A percentile compares a stretch with the other conserved stretches of the same genome.
phyloP scores from a whole-genome alignment of 2,329 filamentous ascomycete genomes.

The Cytospora mali region DNA sequence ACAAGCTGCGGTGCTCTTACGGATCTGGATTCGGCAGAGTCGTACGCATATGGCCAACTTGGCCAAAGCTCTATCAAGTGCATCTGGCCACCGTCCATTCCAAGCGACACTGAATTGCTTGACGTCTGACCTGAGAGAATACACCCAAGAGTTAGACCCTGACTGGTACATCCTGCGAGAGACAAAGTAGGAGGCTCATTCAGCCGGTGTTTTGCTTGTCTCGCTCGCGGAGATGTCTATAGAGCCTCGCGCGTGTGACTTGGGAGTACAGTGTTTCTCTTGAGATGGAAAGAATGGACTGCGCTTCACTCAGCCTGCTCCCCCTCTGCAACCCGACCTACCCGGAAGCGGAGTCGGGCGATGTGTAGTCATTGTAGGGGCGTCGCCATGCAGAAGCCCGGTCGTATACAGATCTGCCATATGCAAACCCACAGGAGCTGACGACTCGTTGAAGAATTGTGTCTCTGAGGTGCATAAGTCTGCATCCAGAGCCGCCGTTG shows the following conservation, averaged over 20 bases:
- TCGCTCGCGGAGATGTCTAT: not conserved
- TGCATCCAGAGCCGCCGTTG: not conserved
- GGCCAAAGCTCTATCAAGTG: constrained; percentile 7
- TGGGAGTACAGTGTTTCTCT: constrained; percentile 2
- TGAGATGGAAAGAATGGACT: not conserved
- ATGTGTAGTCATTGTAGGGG: not conserved
- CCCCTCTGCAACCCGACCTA: not conserved
- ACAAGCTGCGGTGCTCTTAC: constrained; percentile 12
- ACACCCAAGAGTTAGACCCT: not conserved
- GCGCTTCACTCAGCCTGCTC: not conserved
- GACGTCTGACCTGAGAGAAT: not conserved
- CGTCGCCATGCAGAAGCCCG: not conserved
- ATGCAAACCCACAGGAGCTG: not conserved
- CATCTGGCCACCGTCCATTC: not conserved
- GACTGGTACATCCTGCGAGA: not conserved
- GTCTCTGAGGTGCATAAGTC: constrained; percentile 1
- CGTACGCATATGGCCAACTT: constrained; percentile 8
- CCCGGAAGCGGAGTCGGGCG: not conserved
- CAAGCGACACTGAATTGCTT: constrained; percentile 2
- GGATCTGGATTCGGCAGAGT: constrained; percentile 12
- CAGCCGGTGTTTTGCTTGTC: constrained; percentile 6
- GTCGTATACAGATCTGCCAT: not conserved
- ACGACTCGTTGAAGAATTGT: not conserved
- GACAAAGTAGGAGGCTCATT: constrained; percentile 6
- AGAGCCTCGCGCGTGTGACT: constrained; percentile 9